These are phyloP conservation scores for Zoysia pacifica DNA, from an alignment of 176 grass and related monocot species.

Conservation along the genomic window DNA sequence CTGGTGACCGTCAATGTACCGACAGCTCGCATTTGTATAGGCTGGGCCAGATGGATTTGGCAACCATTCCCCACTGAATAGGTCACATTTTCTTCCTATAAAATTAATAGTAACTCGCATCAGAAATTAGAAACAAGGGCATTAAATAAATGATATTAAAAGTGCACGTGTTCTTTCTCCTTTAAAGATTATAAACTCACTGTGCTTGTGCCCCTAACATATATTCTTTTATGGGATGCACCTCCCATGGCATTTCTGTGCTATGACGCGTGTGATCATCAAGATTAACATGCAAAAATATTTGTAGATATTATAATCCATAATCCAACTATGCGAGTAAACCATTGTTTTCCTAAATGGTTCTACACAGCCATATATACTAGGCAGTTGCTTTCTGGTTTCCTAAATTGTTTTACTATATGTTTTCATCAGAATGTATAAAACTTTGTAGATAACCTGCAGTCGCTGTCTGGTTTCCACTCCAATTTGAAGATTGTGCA, in stretches of 20 bases:
- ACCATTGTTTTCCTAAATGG: too few relatives aligned
- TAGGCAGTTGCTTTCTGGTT: too few relatives aligned
- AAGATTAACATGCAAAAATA: not conserved
- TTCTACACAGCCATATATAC: too few relatives aligned
- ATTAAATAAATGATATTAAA: not conserved
- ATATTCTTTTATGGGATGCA: constrained; percentile 1
- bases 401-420: too few relatives aligned
- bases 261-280: not conserved
- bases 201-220: not conserved
- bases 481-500: not conserved
- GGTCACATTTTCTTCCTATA: constrained; percentile 48
- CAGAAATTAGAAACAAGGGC: constrained; percentile 36
- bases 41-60: constrained; percentile 63
- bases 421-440: too few relatives aligned
- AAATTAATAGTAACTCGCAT: constrained; percentile 22
- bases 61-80: constrained; percentile 72
- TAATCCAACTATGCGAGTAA: not conserved
- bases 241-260: not conserved
- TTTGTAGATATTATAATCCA: constrained; percentile 12
- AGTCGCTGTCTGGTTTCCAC: not conserved
- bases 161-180: not conserved
- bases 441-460: too few relatives aligned
- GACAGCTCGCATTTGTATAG: constrained; percentile 80
- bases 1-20: constrained; percentile 74
- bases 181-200: constrained; percentile 17